Percentiles rank a stretch among this genome's conserved stretches.
Conservation (phyloP, 306 rosid species). For the Acacia crassicarpa region DNA sequence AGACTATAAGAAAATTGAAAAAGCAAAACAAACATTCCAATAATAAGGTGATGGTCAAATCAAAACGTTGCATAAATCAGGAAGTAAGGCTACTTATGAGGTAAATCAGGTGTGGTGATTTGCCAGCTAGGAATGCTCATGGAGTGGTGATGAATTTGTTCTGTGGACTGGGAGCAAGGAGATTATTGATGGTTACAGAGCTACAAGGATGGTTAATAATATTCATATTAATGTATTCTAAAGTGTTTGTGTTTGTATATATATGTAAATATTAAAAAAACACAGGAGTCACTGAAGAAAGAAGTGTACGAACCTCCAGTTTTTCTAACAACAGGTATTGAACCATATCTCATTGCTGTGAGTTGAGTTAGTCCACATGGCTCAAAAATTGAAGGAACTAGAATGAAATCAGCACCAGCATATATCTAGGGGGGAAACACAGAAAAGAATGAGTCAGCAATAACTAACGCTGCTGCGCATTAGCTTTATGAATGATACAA, state of each 20-base stretch:
- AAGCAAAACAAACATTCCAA: not conserved
- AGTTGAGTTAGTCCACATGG: slow-evolving; percentile 99
- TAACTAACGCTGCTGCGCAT: slow-evolving; percentile 8
- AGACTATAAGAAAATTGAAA: not conserved
- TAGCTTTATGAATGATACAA: not conserved
- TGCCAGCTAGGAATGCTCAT: not conserved
- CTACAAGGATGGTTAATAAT: slow-evolving; percentile 81
- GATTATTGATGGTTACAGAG: slow-evolving; percentile 57
- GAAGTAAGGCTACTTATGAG: not conserved
- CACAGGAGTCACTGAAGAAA: not conserved
- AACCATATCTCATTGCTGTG: slow-evolving; percentile 97
- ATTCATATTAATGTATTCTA: slow-evolving; percentile 48
- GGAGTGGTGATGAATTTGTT: slow-evolving; percentile 53
- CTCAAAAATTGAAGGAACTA: slow-evolving; percentile 98
- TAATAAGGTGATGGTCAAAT: not conserved
- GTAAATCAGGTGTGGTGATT: not conserved
- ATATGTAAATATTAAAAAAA: not conserved
- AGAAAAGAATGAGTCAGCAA: slow-evolving; percentile 17
- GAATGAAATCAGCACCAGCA: slow-evolving; percentile 90
- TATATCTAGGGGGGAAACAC: slow-evolving; percentile 56
- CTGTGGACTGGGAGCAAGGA: slow-evolving; percentile 80
- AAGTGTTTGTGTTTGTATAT: too few relatives aligned
- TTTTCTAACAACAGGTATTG: slow-evolving; percentile 92
- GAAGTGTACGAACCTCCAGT: slow-evolving; percentile 60
- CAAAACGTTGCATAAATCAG: not conserved